Base-by-base conservation (phyloP, 257 asterid genomes). In the Solanum tarapatanum region DNA sequence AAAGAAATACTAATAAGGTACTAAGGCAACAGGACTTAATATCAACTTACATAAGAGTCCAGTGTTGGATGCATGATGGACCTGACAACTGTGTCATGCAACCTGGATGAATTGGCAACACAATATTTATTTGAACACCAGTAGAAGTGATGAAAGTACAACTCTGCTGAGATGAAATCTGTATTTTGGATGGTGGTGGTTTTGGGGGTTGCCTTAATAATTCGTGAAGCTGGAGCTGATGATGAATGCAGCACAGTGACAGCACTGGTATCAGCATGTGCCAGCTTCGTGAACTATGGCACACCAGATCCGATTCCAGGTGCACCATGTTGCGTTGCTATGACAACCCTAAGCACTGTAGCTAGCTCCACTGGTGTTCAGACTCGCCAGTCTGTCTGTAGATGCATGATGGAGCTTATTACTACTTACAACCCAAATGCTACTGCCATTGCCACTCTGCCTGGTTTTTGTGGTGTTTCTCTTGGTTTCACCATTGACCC, bases 391-490 rank as follows among this genome's bases (percentile, higher is more conserved):
- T 86, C 10, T 5, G 94, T 95, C 13, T 97, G 98, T 86, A 92
- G 90, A 39, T 95, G 98, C 93, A 48, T 97, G 88, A 97, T 95
- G 98, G 94, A 91, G 17, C 77, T 94, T 87, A 88, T 94, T 33
- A 64, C 89, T 26, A 85, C 90, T 17, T 89, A 89, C 90, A 92
- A 70, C 91, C 90, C 95, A 7, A 94, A 97, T 87, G 94, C 98
- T 90, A 95, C 98, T 87, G 94, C 98, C 69, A 94, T 95, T 83
- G 98, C 99, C 87, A 93, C 96, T 45, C 84, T 95, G 86, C 98
- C 99, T 24, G 98, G 99, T 14, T 95, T 95, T 88, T 97, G 99
- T 75, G 98, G 98, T 6, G 96, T 95, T 84, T 94, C 94, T 73
- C 97, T 97, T 39, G 99, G 98, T 79, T 94, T 97, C 93, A 87